phyloP scores from a whole-genome alignment of 78 protist genomes.

The Dictyostelium firmibasis region DNA sequence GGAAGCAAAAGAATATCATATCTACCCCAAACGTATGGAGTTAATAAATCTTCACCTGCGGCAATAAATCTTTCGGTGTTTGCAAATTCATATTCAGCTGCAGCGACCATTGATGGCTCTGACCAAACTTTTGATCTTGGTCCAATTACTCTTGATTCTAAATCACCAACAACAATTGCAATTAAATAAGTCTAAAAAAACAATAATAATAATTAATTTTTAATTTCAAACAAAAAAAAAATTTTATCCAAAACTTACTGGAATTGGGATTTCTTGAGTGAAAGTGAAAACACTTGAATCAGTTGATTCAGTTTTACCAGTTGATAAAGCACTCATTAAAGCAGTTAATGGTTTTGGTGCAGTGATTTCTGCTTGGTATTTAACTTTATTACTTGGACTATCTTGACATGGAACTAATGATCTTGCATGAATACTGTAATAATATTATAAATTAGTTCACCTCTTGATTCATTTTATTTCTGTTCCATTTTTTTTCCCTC shows the following conservation, averaged over 20 bases:
- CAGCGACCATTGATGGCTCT: constrained; percentile 84
- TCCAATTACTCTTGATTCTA: constrained; percentile 81
- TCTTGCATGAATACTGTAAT: constrained; percentile 89
- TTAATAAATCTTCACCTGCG: constrained; percentile 55
- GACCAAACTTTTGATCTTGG: constrained; percentile 86
- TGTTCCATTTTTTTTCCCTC: not conserved
- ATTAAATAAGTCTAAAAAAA: constrained; percentile 78
- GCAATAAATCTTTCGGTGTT: constrained; percentile 85
- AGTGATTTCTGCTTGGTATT: constrained; percentile 85
- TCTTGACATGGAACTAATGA: constrained; percentile 90
- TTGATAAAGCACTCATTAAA: constrained; percentile 86
- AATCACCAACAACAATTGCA: constrained; percentile 87
- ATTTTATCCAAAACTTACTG: too few relatives aligned
- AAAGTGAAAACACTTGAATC: constrained; percentile 48
- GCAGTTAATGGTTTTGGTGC: constrained; percentile 80
- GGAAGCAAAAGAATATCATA: constrained; percentile 91
- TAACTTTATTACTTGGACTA: constrained; percentile 83
- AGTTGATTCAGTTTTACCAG: constrained; percentile 39
- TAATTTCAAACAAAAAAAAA: not conserved
- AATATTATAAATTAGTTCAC: not conserved
- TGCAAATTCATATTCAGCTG: constrained; percentile 87
- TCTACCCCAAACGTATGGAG: constrained; percentile 89
- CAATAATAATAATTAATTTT: not conserved
- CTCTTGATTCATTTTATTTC: not conserved
- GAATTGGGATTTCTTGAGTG: constrained; percentile 82